phyloP scores from a whole-genome alignment of 2,329 filamentous ascomycete genomes.

The Cercospora beticola region DNA sequence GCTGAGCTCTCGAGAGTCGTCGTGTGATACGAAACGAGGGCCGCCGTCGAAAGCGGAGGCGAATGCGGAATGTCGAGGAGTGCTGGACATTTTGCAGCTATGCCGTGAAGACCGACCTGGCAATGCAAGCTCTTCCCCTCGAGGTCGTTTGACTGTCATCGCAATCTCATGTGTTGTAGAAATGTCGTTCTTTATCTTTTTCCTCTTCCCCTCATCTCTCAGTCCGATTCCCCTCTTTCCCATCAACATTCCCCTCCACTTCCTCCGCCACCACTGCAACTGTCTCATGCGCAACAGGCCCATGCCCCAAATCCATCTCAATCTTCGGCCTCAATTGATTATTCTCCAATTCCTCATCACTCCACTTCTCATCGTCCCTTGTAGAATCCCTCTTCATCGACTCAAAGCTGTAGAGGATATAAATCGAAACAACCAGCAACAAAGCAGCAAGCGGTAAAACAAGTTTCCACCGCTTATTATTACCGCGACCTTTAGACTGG shows the following conservation, averaged over 20 bases:
- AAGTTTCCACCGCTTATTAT: not conserved
- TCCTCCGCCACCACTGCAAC: not conserved
- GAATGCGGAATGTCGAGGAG: too few relatives aligned
- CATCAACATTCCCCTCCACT: not conserved
- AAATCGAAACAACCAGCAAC: not conserved
- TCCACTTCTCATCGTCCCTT: not conserved
- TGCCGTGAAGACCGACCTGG: too few relatives aligned
- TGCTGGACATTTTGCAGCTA: too few relatives aligned
- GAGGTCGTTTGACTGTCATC: not conserved
- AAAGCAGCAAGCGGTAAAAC: not conserved
- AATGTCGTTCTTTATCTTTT: not conserved
- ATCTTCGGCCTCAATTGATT: not conserved
- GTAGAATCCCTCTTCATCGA: not conserved
- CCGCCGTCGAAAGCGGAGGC: too few relatives aligned
- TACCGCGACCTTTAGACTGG: not conserved
- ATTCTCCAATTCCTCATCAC: not conserved
- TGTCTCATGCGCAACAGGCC: not conserved
- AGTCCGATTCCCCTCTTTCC: not conserved
- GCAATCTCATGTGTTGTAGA: not conserved
- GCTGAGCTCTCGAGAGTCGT: too few relatives aligned
- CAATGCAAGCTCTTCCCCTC: not conserved
- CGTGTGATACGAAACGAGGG: too few relatives aligned
- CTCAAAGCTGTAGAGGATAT: not conserved
- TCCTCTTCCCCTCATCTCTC: not conserved
- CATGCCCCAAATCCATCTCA: conserved; percentile 3